A percentile compares a stretch with the other conserved stretches of the same genome.
Conservation (phyloP, 1,284 basidiomycete genomes). For the Puccinia coronata region DNA sequence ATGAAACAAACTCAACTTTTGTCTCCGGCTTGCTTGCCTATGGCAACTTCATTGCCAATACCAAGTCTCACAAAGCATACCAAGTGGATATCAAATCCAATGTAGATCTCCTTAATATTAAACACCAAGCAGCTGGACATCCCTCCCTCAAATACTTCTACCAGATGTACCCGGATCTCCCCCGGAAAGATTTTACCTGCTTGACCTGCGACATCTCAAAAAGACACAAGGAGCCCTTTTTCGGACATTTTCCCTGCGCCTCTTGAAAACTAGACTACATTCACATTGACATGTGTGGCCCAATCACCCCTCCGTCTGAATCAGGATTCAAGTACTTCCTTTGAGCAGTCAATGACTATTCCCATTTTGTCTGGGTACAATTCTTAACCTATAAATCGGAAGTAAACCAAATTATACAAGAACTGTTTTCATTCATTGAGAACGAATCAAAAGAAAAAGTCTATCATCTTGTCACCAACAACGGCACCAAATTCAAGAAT, state of each 20-base stretch:
- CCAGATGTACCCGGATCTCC: conserved; percentile 4
- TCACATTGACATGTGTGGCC: conserved; percentile 13
- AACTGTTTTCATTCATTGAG: not conserved
- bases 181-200: not conserved
- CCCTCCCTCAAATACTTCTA: not conserved
- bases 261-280: not conserved
- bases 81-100: not conserved
- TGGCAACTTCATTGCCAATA: not conserved
- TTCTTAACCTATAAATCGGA: too few species aligned
- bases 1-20: not conserved
- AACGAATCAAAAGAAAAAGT: too few species aligned
- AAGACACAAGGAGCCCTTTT: not conserved
- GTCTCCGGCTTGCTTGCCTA: not conserved
- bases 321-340: conserved; percentile 5
- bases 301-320: not conserved
- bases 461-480: not conserved
- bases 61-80: not conserved
- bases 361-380: conserved; percentile 19
- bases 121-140: too few species aligned
- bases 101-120: not conserved
- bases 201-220: too few species aligned
- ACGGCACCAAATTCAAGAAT: conserved; percentile 20
- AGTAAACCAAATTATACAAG: not conserved
- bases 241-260: not conserved
- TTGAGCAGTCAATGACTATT: not conserved